phyloP scores from a whole-genome alignment of 345 rosid genomes.

The Diplotaxis tenuifolia region DNA sequence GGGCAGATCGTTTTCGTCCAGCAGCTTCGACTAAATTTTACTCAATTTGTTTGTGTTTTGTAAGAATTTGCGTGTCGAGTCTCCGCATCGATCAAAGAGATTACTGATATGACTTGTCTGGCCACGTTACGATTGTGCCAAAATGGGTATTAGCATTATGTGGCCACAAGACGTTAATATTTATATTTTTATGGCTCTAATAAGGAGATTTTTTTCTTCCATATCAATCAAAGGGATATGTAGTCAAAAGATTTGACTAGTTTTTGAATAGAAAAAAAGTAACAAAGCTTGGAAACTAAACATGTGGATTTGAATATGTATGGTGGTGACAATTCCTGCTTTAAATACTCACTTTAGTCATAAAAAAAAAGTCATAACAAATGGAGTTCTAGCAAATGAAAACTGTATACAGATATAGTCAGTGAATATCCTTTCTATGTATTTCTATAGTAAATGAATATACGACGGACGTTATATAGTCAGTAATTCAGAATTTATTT shows the following conservation, averaged over 20 bases:
- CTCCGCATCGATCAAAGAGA: not conserved
- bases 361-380: too few relatives aligned
- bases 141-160: not conserved
- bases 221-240: not conserved
- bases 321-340: not conserved
- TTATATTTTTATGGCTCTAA: not conserved
- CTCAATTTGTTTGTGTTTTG: not conserved
- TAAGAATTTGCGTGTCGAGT: not conserved
- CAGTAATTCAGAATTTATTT: not conserved
- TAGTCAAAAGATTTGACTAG: not conserved
- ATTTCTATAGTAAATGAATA: not conserved
- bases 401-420: not conserved
- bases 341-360: not conserved
- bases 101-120: slow-evolving; percentile 2
- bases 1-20: not conserved
- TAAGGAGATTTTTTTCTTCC: too few relatives aligned
- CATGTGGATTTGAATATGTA: too few relatives aligned
- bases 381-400: too few relatives aligned
- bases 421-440: not conserved
- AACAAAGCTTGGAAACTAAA: not conserved
- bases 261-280: not conserved
- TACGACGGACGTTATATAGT: not conserved
- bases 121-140: slow-evolving; percentile 5
- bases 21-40: not conserved
- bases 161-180: not conserved